These are phyloP conservation scores for Clonostachys sp. DNA, from an alignment of 2,329 filamentous ascomycete genomes.

Conservation along the genomic window DNA sequence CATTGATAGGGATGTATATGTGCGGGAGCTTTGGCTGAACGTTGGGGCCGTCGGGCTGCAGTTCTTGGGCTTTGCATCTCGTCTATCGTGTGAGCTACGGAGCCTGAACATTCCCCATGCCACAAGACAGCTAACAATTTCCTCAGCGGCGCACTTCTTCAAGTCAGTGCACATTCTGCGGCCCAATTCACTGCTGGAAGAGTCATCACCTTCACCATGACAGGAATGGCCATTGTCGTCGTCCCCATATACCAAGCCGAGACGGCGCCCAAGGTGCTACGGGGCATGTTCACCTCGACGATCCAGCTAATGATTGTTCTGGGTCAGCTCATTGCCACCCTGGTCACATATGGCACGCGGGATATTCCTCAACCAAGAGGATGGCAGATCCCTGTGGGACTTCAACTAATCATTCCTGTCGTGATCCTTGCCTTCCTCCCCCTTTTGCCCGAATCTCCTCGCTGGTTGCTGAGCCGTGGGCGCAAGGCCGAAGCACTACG, in stretches of 20 bases:
- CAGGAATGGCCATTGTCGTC: slow-evolving; percentile 21
- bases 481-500: slow-evolving; percentile 18
- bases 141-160: slow-evolving; percentile 16
- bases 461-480: slow-evolving; percentile 19
- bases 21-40: slow-evolving; percentile 11
- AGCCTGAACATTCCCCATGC: not conserved
- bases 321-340: slow-evolving; percentile 14
- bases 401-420: slow-evolving; percentile 35
- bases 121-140: not conserved
- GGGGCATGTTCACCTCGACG: slow-evolving; percentile 18
- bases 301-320: slow-evolving; percentile 19
- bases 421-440: slow-evolving; percentile 24
- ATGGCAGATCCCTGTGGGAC: slow-evolving; percentile 39
- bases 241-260: slow-evolving; percentile 22
- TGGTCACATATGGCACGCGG: slow-evolving; percentile 17
- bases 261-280: slow-evolving; percentile 13
- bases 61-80: slow-evolving; percentile 12
- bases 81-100: slow-evolving; percentile 8
- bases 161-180: slow-evolving; percentile 16
- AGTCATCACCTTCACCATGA: slow-evolving; percentile 20
- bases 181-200: slow-evolving; percentile 21
- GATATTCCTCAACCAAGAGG: slow-evolving; percentile 8
- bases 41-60: slow-evolving; percentile 15
- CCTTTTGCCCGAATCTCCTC: slow-evolving; percentile 32
- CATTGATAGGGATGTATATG: not conserved